phyloP scores from a whole-genome alignment of 495 filamentous ascomycete genomes.

The Ascobolus immersus region DNA sequence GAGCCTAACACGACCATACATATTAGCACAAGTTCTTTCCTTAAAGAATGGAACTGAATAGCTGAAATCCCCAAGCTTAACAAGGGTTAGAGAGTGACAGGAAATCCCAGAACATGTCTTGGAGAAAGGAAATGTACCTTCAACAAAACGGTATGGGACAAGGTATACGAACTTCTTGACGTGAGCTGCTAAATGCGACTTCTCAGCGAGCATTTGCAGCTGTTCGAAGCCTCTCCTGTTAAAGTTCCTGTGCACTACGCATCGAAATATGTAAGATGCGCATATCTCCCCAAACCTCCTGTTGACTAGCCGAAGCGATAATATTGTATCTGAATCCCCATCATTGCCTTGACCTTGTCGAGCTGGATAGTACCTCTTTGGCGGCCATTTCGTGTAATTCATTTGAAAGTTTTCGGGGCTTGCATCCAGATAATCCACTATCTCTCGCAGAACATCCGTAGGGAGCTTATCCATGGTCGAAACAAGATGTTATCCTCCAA shows the following conservation, averaged over 20 bases:
- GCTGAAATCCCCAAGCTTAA: too few species aligned
- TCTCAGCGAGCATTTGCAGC: constrained; percentile 12
- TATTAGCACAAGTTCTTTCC: too few species aligned
- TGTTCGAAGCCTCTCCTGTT: constrained; percentile 14
- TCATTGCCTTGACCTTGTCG: too few species aligned
- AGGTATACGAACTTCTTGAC: constrained; percentile 17
- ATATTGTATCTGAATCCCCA: constrained; percentile 1
- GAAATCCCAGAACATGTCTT: background rate
- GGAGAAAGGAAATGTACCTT: constrained; percentile 8
- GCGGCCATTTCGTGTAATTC: background rate
- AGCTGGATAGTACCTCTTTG: background rate
- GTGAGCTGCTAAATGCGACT: constrained; percentile 12
- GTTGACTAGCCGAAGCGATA: constrained; percentile 13
- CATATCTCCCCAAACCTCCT: constrained; percentile 15
- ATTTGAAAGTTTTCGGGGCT: background rate
- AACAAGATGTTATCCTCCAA: too few species aligned
- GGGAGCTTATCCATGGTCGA: background rate
- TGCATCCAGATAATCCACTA: constrained; percentile 1
- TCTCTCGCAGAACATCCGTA: background rate
- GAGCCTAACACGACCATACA: too few species aligned
- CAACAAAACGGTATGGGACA: constrained; percentile 16
- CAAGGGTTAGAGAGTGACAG: background rate
- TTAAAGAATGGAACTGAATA: too few species aligned
- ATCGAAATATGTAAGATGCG: constrained; percentile 15
- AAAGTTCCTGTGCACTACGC: constrained; percentile 17